phyloP scores from a whole-genome alignment of 306 rosid species.

The Vigna unguiculata region DNA sequence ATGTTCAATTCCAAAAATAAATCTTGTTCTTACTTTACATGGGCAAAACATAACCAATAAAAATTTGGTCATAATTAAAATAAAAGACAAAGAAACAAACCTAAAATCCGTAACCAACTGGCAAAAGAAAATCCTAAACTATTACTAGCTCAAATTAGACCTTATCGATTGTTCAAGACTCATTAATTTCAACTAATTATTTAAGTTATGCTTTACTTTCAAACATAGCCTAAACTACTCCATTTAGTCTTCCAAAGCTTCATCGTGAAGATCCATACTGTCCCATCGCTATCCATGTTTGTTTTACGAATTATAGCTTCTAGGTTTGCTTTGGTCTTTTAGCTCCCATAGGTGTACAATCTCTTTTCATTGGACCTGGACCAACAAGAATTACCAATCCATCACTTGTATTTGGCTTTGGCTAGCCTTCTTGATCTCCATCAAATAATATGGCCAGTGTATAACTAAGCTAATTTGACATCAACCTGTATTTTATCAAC shows the following conservation, averaged over 20 bases:
- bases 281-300: not conserved
- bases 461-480: conserved; percentile 13
- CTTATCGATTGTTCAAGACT: not conserved
- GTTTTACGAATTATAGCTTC: not conserved
- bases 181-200: not conserved
- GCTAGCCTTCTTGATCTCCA: not conserved
- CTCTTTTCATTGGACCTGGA: not conserved
- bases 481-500: conserved; percentile 28
- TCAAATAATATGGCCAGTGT: not conserved
- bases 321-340: not conserved
- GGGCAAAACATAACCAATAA: not conserved
- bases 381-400: not conserved
- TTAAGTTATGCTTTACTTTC: not conserved
- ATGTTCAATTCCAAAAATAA: not conserved
- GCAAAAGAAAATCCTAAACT: not conserved
- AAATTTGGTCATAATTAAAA: not conserved
- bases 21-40: not conserved
- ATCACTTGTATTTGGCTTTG: not conserved
- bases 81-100: not conserved
- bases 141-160: not conserved
- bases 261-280: not conserved
- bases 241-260: not conserved
- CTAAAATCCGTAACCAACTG: not conserved
- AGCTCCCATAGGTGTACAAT: not conserved
- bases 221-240: not conserved